These are phyloP conservation scores for Xylariaceae sp. DNA, from an alignment of 2,329 filamentous ascomycete species.

Conservation along the genomic window DNA sequence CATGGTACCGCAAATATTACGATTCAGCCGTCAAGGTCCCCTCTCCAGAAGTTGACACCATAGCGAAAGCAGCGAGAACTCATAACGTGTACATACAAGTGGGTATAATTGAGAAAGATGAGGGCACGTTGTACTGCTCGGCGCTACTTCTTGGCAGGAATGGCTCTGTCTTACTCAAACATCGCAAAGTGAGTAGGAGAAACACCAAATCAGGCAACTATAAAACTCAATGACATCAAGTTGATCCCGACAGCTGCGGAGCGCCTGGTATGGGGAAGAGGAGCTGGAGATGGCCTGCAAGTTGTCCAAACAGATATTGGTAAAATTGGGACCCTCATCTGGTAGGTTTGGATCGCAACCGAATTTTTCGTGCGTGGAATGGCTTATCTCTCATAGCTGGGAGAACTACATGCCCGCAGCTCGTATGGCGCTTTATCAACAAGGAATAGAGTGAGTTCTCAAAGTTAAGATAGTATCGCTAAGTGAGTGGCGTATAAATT, in stretches of 20 bases:
- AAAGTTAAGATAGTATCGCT: background rate
- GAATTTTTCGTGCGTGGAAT: background rate
- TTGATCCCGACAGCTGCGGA: conserved; percentile 42
- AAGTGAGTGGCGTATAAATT: background rate
- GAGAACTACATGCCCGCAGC: conserved; percentile 46
- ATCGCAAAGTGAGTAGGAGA: conserved; percentile 35
- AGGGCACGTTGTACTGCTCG: conserved; percentile 41
- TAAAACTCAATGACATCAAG: conserved; percentile 14
- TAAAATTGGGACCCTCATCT: conserved; percentile 41
- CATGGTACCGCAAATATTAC: conserved; percentile 41
- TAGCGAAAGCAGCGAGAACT: conserved; percentile 34
- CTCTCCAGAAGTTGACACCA: conserved; percentile 35
- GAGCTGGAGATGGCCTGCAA: conserved; percentile 38
- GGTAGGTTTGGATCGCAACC: conserved; percentile 22
- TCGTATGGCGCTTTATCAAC: conserved; percentile 40
- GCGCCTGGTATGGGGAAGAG: conserved; percentile 45
- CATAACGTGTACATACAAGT: conserved; percentile 36
- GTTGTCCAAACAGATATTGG: conserved; percentile 40
- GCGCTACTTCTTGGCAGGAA: conserved; percentile 37
- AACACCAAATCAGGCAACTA: background rate
- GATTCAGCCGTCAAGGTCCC: conserved; percentile 38
- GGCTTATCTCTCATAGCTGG: conserved; percentile 29
- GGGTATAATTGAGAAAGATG: conserved; percentile 41
- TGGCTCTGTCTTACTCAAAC: conserved; percentile 35
- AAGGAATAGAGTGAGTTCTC: conserved; percentile 38